Percentiles rank a stretch among this genome's conserved stretches.
phyloP scores from a whole-genome alignment of 1,139 yeast species.

The Kodamaea suecica region DNA sequence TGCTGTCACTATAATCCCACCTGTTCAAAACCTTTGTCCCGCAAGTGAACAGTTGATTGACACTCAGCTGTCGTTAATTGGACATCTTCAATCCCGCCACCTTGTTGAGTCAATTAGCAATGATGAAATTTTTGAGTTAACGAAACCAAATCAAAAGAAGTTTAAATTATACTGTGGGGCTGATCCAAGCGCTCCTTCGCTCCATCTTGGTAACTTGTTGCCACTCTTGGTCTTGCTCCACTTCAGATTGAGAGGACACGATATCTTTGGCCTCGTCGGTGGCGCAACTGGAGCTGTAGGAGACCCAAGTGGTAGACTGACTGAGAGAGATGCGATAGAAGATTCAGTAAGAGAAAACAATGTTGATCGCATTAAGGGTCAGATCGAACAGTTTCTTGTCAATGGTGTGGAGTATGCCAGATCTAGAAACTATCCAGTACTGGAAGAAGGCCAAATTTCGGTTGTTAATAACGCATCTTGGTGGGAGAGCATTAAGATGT shows the following conservation, averaged over 20 bases:
- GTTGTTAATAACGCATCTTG: conserved; percentile 69
- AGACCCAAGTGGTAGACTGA: conserved; percentile 88
- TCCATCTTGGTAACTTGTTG: conserved; percentile 86
- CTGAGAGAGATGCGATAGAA: conserved; percentile 66
- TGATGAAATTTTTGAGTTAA: conserved; percentile 42
- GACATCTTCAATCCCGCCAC: conserved; percentile 45
- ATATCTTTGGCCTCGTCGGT: conserved; percentile 79
- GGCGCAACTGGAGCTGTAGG: conserved; percentile 99
- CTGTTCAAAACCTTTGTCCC: conserved; percentile 27
- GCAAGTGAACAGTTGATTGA: conserved; percentile 30
- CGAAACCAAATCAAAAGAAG: conserved; percentile 29
- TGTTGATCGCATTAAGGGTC: conserved; percentile 55
- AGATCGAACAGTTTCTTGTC: conserved; percentile 57
- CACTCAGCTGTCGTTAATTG: conserved; percentile 37
- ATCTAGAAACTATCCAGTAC: conserved; percentile 48
- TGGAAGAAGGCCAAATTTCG: conserved; percentile 36
- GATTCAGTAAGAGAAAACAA: conserved; percentile 53
- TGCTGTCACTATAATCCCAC: conserved; percentile 35
- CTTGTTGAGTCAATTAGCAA: conserved; percentile 48
- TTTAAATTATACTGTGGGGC: conserved; percentile 87
- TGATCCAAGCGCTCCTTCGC: conserved; percentile 88
- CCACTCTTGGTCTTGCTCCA: conserved; percentile 86
- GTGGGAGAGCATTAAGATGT: conserved; percentile 79
- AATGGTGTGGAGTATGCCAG: conserved; percentile 63
- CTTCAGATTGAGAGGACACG: conserved; percentile 80